phyloP scores from a whole-genome alignment of 768 basidiomycete genomes.

The Collybia mongolica region DNA sequence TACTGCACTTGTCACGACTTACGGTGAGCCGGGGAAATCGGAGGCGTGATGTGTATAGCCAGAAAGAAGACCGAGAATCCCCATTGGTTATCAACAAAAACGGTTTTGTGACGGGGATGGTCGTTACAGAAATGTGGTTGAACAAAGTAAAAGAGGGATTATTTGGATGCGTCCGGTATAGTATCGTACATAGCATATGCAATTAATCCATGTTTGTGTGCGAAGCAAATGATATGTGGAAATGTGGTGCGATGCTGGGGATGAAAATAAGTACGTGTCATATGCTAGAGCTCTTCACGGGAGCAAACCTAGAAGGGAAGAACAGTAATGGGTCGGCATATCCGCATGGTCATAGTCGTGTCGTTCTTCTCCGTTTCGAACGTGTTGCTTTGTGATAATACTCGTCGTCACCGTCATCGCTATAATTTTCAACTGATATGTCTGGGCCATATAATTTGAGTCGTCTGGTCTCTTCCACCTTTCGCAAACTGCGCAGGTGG shows the following conservation, averaged over 20 bases:
- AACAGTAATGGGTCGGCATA: background rate
- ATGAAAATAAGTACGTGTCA: too few species aligned
- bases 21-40: conserved; percentile 52
- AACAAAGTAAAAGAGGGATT: background rate
- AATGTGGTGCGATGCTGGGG: background rate
- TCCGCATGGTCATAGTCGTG: conserved; percentile 4
- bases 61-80: conserved; percentile 14
- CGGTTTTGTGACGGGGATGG: conserved; percentile 37
- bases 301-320: conserved; percentile 2
- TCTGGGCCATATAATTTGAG: conserved; percentile 25
- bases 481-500: conserved; percentile 62
- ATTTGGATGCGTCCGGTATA: background rate
- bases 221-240: background rate
- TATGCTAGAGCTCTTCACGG: background rate
- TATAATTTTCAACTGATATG: conserved; percentile 35
- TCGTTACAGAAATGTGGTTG: conserved; percentile 39
- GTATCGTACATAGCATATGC: background rate
- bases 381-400: conserved; percentile 31
- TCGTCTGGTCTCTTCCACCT: conserved; percentile 53
- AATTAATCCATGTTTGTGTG: background rate
- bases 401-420: conserved; percentile 55
- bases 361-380: conserved; percentile 31
- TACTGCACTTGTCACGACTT: conserved; percentile 38
- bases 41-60: conserved; percentile 33
- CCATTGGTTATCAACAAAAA: conserved; percentile 17